Percentiles rank a stretch among this genome's conserved stretches.
Evolutionary conservation across 1,284 basidiomycete species (phyloP).

Genomic region (Tilletia walkeri): DNA sequence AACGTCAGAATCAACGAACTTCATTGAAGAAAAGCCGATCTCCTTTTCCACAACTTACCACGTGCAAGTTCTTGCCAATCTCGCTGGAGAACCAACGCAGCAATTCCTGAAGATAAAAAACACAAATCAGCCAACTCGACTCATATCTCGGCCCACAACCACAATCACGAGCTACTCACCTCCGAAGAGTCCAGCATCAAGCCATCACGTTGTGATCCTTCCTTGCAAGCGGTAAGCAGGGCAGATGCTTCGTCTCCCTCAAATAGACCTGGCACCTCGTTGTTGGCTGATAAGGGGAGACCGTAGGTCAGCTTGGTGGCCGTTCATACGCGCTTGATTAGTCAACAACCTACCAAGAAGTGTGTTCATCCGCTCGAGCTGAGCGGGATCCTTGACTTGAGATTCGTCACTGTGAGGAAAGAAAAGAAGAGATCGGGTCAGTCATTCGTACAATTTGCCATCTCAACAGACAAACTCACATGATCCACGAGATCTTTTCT

Average conservation of each 20-base stretch:
- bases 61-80: conserved; percentile 49
- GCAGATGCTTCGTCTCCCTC: conserved; percentile 82
- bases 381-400: conserved; percentile 96
- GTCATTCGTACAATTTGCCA: no score
- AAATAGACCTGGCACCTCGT: conserved; percentile 98
- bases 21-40: not conserved
- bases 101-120: conserved; percentile 25
- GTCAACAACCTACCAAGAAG: not conserved
- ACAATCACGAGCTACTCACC: conserved; percentile 68
- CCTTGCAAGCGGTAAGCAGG: conserved; percentile 97
- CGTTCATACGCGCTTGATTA: not conserved
- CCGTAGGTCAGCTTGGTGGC: not conserved
- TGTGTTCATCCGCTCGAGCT: conserved; percentile 98
- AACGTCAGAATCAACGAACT: not conserved
- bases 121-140: not conserved
- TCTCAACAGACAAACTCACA: conserved; percentile 59
- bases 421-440: not conserved
- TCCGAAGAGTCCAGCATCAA: conserved; percentile 97
- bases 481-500: conserved; percentile 99
- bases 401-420: conserved; percentile 71
- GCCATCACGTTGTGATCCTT: conserved; percentile 94
- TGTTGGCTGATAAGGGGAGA: conserved; percentile 70
- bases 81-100: conserved; percentile 44
- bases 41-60: conserved; percentile 22
- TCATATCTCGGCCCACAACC: not conserved